phyloP scores from a whole-genome alignment of 164 flowering plant species.

The Aristolochia contorta region DNA sequence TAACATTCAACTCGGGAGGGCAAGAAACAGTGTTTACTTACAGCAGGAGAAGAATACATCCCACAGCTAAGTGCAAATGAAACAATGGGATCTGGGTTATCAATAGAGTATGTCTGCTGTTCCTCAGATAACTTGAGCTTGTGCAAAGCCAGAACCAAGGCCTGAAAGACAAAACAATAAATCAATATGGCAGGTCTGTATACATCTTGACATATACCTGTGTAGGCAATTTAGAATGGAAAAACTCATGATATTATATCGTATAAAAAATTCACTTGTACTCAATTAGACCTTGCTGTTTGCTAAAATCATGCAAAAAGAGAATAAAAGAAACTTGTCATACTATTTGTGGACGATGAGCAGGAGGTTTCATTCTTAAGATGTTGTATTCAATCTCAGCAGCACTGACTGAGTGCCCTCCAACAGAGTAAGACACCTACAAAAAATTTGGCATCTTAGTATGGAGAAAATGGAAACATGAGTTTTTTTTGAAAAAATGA shows the following conservation, averaged over 20 bases:
- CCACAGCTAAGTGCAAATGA: slow-evolving; percentile 40
- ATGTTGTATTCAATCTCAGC: slow-evolving; percentile 32
- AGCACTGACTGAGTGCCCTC: slow-evolving; percentile 36
- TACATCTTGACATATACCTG: too few relatives aligned
- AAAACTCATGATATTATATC: too few relatives aligned
- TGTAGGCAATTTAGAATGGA: too few relatives aligned
- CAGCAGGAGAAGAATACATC: slow-evolving; percentile 45
- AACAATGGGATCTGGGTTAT: slow-evolving; percentile 29
- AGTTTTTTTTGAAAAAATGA: neutral
- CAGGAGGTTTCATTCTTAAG: slow-evolving; percentile 38
- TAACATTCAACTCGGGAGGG: too few relatives aligned
- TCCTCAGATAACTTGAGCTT: slow-evolving; percentile 34
- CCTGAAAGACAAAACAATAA: slow-evolving; percentile 15
- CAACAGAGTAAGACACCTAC: slow-evolving; percentile 39
- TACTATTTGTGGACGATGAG: slow-evolving; percentile 43
- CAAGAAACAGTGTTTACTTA: slow-evolving; percentile 9
- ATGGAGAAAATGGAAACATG: slow-evolving; percentile 1
- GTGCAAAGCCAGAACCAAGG: slow-evolving; percentile 34
- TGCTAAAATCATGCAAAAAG: too few relatives aligned
- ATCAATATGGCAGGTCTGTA: neutral
- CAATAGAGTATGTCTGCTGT: slow-evolving; percentile 23
- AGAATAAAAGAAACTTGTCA: slow-evolving; percentile 1
- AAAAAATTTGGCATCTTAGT: slow-evolving; percentile 1
- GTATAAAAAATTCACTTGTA: too few relatives aligned
- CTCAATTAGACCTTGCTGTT: too few relatives aligned